phyloP scores from a whole-genome alignment of 495 filamentous ascomycete species.

The Penicillium malachiteum region DNA sequence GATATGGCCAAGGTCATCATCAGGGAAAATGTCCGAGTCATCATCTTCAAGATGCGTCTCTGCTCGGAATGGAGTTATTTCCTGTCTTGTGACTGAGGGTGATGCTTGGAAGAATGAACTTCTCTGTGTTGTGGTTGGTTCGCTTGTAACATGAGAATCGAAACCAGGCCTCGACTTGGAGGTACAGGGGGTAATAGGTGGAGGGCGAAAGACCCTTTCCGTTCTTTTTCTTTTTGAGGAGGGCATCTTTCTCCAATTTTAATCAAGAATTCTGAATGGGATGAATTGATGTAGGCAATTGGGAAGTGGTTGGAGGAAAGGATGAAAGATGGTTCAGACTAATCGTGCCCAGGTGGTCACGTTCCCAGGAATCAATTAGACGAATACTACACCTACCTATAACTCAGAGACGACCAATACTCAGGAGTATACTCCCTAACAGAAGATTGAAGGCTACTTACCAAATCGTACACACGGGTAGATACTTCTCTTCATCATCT shows the following conservation, averaged over 20 bases:
- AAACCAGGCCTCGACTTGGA: constrained; percentile 7
- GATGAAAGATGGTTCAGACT: too few relatives aligned
- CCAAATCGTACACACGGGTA: too few relatives aligned
- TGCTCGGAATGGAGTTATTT: constrained; percentile 12
- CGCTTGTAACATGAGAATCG: constrained; percentile 3
- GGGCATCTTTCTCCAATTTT: constrained; percentile 13
- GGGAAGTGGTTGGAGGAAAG: too few relatives aligned
- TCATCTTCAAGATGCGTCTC: constrained; percentile 5
- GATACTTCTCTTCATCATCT: too few relatives aligned
- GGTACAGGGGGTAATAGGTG: constrained; percentile 15
- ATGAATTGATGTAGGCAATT: too few relatives aligned
- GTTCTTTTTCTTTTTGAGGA: constrained; percentile 26
- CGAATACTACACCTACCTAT: too few relatives aligned
- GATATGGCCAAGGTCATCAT: constrained; percentile 68
- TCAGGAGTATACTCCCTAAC: too few relatives aligned
- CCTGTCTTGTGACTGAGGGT: constrained; percentile 6
- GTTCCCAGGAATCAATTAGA: too few relatives aligned
- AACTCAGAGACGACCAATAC: too few relatives aligned
- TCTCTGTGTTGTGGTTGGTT: constrained; percentile 2
- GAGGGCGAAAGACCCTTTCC: constrained; percentile 4
- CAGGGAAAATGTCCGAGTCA: constrained; percentile 11
- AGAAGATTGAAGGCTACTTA: too few relatives aligned
- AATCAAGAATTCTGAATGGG: neutral
- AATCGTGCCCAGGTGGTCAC: too few relatives aligned
- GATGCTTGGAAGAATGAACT: constrained; percentile 4